Conservation (phyloP, 1,284 basidiomycete genomes). For the Pyrrhoderma noxium region DNA sequence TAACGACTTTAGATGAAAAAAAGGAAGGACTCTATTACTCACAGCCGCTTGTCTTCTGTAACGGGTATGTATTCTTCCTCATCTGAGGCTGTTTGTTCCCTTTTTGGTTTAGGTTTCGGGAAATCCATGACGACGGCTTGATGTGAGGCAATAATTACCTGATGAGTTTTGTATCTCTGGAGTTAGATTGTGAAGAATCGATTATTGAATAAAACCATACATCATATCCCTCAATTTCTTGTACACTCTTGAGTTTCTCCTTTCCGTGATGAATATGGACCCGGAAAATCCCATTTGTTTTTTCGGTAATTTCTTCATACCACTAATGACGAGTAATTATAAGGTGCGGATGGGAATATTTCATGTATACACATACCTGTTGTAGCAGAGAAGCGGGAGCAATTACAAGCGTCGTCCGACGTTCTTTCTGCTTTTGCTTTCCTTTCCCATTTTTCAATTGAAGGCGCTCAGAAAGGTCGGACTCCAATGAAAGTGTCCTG, state of each 20-base stretch:
- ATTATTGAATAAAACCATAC: conserved; percentile 29
- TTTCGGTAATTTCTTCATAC: conserved; percentile 60
- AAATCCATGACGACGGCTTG: conserved; percentile 56
- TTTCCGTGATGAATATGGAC: conserved; percentile 62
- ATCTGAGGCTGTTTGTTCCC: conserved; percentile 32
- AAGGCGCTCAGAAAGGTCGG: conserved; percentile 2
- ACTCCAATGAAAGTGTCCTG: not conserved
- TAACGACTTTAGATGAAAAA: not conserved
- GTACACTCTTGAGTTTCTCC: conserved; percentile 47
- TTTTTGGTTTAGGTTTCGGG: conserved; percentile 38
- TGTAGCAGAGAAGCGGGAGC: conserved; percentile 63
- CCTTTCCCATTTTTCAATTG: conserved; percentile 1
- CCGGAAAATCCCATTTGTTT: conserved; percentile 55
- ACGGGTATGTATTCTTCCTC: conserved; percentile 14
- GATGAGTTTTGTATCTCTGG: not conserved
- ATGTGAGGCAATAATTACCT: conserved; percentile 64
- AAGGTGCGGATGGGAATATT: not conserved
- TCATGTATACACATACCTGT: conserved; percentile 36
- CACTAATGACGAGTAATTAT: conserved; percentile 36
- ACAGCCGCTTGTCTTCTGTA: conserved; percentile 29
- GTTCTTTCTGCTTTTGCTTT: conserved; percentile 32
- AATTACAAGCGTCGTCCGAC: conserved; percentile 53
- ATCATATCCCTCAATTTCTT: conserved; percentile 46
- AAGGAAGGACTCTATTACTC: conserved; percentile 11
- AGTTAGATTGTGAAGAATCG: too few species aligned